Conservation (phyloP, 768 basidiomycete species). For the Leccinum longicurvipes region DNA sequence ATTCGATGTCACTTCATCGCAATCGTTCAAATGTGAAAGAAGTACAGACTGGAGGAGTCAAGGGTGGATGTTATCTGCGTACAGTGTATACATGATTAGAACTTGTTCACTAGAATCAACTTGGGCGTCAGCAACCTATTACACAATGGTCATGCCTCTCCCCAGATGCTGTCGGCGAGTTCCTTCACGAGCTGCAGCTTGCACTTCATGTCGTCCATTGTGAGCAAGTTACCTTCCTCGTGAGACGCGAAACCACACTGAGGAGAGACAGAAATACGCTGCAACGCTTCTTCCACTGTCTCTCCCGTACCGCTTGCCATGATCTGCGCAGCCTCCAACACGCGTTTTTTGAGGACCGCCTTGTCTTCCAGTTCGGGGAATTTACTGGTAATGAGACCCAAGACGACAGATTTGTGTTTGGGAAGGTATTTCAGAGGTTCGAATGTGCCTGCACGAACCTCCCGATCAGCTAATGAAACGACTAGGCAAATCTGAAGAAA, state of each 20-base stretch:
- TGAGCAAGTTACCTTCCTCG: background rate
- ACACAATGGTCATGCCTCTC: background rate
- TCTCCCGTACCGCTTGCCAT: background rate
- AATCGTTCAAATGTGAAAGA: too few relatives aligned
- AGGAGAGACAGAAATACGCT: background rate
- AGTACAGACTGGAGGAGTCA: background rate
- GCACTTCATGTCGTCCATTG: background rate
- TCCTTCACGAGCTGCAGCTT: background rate
- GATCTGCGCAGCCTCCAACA: background rate
- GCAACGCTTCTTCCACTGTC: background rate
- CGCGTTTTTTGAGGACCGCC: background rate
- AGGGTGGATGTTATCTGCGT: background rate
- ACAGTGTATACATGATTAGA: background rate
- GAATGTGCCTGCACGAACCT: background rate
- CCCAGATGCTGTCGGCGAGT: background rate
- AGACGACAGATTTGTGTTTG: background rate
- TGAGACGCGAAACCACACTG: background rate
- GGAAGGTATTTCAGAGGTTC: background rate
- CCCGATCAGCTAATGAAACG: background rate
- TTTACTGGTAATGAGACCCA: background rate
- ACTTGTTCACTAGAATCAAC: background rate
- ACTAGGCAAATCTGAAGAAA: background rate
- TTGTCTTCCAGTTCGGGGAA: background rate
- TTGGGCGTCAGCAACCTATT: background rate
- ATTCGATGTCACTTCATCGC: too few relatives aligned